Conservation (phyloP, 768 basidiomycete species). For the Boletus rubropictus region DNA sequence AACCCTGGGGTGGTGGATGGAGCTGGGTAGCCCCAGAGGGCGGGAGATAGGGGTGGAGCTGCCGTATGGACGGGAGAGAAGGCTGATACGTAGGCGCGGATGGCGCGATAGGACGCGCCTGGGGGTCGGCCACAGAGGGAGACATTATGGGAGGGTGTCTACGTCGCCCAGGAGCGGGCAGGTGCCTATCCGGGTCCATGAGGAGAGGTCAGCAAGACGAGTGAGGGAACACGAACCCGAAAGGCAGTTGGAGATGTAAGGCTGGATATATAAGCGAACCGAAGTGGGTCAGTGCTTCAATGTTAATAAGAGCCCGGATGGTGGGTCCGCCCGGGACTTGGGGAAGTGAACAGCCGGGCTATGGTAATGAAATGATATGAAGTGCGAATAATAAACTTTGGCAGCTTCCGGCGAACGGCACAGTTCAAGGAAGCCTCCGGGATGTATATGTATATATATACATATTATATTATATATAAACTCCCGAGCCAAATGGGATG, state of each 20-base stretch:
- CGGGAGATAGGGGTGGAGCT: slow-evolving; percentile 60
- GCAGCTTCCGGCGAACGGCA: slow-evolving; percentile 22
- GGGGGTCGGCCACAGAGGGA: slow-evolving; percentile 23
- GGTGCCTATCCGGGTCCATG: slow-evolving; percentile 37
- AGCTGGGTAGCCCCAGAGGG: slow-evolving; percentile 37
- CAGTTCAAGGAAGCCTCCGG: slow-evolving; percentile 24
- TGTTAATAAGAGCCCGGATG: slow-evolving; percentile 28
- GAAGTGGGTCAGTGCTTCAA: slow-evolving; percentile 26
- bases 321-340: slow-evolving; percentile 26
- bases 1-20: slow-evolving; percentile 25
- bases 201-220: slow-evolving; percentile 16
- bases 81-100: slow-evolving; percentile 22
- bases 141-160: slow-evolving; percentile 27
- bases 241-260: slow-evolving; percentile 22
- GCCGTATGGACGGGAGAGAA: slow-evolving; percentile 60
- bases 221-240: slow-evolving; percentile 19
- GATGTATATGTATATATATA: slow-evolving; percentile 4
- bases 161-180: slow-evolving; percentile 31
- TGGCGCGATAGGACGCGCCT: slow-evolving; percentile 25
- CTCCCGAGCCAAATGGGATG: slow-evolving; percentile 1
- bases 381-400: slow-evolving; percentile 26
- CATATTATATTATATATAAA: background rate
- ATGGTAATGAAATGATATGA: slow-evolving; percentile 18
- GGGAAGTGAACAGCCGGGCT: slow-evolving; percentile 19
- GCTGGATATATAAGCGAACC: slow-evolving; percentile 24